Percentiles rank a stretch among this genome's conserved stretches.
Conservation (phyloP, 805 yeast genomes). For the Metschnikowia kunwiensis region DNA sequence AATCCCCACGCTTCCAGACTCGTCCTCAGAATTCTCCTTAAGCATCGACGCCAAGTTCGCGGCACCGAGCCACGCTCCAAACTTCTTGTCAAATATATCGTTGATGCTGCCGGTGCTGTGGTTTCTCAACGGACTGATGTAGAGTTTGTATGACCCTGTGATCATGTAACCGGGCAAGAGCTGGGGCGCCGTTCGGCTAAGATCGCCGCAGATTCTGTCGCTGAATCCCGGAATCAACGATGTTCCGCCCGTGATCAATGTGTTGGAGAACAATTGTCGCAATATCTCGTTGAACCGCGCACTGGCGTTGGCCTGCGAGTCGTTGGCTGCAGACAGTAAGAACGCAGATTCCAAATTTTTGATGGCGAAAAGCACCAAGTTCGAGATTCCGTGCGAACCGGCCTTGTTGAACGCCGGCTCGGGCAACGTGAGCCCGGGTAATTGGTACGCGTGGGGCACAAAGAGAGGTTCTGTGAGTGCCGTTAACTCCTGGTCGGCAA, state of each 20-base stretch:
- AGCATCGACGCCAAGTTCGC: constrained; percentile 62
- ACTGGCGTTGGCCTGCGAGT: constrained; percentile 23
- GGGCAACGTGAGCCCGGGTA: constrained; percentile 34
- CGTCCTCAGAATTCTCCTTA: constrained; percentile 36
- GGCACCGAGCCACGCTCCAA: constrained; percentile 72
- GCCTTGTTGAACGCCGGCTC: constrained; percentile 44
- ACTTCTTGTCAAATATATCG: constrained; percentile 51
- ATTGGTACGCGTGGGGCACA: constrained; percentile 53
- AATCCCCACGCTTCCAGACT: constrained; percentile 28
- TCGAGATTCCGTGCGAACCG: constrained; percentile 47
- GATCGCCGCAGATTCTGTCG: constrained; percentile 53
- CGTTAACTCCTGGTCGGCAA: constrained; percentile 43
- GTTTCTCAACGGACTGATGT: constrained; percentile 23
- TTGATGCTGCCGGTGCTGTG: constrained; percentile 27
- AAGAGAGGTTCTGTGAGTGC: constrained; percentile 66
- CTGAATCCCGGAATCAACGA: constrained; percentile 54
- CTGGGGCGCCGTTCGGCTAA: constrained; percentile 42
- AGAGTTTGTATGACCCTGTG: constrained; percentile 27
- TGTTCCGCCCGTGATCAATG: constrained; percentile 62
- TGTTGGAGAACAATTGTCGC: constrained; percentile 35
- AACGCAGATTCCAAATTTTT: constrained; percentile 36
- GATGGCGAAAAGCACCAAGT: constrained; percentile 34
- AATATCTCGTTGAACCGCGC: constrained; percentile 38
- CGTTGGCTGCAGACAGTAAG: constrained; percentile 25
- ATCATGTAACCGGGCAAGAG: constrained; percentile 45